Evolutionary conservation across 768 basidiomycete genomes (phyloP).

Genomic region (Phaffia australis): DNA sequence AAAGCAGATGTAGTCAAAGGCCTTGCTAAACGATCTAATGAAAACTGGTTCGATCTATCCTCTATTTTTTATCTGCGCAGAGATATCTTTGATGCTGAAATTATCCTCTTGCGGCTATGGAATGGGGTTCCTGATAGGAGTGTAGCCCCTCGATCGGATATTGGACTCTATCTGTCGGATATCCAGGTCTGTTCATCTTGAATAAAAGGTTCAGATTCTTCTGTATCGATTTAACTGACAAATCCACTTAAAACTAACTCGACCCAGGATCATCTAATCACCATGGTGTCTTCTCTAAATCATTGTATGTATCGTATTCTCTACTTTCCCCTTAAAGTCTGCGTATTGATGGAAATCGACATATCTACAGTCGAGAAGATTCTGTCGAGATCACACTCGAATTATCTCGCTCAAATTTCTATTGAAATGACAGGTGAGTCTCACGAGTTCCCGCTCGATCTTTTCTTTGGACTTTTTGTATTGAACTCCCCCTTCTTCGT

Average conservation of each 20-base stretch:
- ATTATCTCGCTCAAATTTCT: slow-evolving; percentile 97
- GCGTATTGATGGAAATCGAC: slow-evolving; percentile 51
- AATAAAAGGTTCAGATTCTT: background rate
- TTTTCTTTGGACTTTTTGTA: background rate
- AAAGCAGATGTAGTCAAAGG: slow-evolving; percentile 99
- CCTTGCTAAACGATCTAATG: slow-evolving; percentile 57
- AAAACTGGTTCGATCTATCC: slow-evolving; percentile 6
- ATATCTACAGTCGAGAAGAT: slow-evolving; percentile 68
- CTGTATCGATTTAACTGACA: background rate
- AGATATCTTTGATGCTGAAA: no score
- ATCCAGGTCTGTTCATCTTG: slow-evolving; percentile 51
- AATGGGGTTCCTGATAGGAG: slow-evolving; percentile 43
- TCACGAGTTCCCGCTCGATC: no score
- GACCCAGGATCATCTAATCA: slow-evolving; percentile 81
- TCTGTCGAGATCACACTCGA: slow-evolving; percentile 93
- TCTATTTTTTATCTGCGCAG: slow-evolving; percentile 38
- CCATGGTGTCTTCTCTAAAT: slow-evolving; percentile 56
- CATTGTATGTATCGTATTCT: background rate
- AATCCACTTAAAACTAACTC: background rate
- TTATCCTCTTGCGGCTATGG: no score
- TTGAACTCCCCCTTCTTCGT: background rate
- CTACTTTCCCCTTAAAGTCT: background rate
- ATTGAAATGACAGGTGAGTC: slow-evolving; percentile 76
- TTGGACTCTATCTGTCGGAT: slow-evolving; percentile 83
- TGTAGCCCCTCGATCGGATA: slow-evolving; percentile 93